Conservation (phyloP, 176 grass and related monocot species). For the Zea mays region DNA sequence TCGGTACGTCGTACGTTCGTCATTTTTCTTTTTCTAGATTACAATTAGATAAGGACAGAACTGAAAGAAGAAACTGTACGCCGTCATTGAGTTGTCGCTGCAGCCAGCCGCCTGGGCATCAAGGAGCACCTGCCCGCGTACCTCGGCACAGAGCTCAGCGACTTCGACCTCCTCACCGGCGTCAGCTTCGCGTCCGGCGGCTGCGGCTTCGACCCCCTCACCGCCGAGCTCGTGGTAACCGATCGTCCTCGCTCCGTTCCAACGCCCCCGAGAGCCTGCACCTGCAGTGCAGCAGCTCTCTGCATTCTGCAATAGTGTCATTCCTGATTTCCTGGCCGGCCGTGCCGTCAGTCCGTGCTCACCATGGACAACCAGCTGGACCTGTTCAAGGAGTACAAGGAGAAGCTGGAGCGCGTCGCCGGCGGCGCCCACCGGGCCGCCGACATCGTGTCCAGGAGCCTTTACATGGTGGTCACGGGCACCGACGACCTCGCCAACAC, state of each 20-base stretch:
- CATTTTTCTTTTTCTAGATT: background rate
- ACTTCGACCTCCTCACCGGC: conserved; percentile 80
- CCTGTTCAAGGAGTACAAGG: conserved; percentile 87
- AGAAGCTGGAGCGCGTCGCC: conserved; percentile 52
- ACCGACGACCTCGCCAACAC: conserved; percentile 80
- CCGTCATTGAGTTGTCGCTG: background rate
- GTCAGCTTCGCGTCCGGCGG: conserved; percentile 86
- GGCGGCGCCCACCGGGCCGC: conserved; percentile 43
- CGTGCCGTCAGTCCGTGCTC: conserved; percentile 49
- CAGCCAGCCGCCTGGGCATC: conserved; percentile 63
- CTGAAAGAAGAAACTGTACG: background rate
- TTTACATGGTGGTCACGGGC: conserved; percentile 66
- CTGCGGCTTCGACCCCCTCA: conserved; percentile 77
- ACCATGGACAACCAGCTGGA: conserved; percentile 77
- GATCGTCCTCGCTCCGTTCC: background rate
- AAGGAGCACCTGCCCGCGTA: conserved; percentile 79
- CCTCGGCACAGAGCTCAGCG: conserved; percentile 61
- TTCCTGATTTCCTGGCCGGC: background rate
- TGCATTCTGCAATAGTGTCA: background rate
- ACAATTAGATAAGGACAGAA: background rate
- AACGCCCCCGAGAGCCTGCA: background rate
- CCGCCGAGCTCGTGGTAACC: conserved; percentile 56
- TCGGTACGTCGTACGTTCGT: conserved; percentile 55
- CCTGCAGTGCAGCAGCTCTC: background rate
- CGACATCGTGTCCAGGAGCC: conserved; percentile 64